Percentiles rank a stretch among this genome's conserved stretches.
Evolutionary conservation across 495 filamentous ascomycete genomes (phyloP).

Genomic region (Oleoguttula mirabilis): DNA sequence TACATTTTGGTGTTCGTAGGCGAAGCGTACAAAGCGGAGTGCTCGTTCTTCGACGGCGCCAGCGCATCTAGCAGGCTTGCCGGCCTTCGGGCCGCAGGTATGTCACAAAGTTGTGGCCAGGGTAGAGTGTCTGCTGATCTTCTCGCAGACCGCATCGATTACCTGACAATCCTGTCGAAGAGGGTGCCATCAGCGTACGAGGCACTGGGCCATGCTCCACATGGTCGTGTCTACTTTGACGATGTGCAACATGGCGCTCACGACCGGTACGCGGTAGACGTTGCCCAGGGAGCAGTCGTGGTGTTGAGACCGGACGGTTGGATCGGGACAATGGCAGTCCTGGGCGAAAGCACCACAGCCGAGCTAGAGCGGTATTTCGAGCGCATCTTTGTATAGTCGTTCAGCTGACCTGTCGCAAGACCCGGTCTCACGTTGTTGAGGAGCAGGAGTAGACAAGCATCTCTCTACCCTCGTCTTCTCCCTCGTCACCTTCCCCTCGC

Average conservation of each 20-base stretch:
- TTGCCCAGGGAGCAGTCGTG: constrained; percentile 27
- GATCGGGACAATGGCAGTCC: constrained; percentile 28
- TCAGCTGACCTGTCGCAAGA: too few species aligned
- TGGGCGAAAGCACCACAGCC: constrained; percentile 12
- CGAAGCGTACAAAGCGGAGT: constrained; percentile 20
- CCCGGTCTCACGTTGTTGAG: too few species aligned
- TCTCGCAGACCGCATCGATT: constrained; percentile 20
- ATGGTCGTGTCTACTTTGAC: constrained; percentile 34
- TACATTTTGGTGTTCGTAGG: constrained; percentile 30
- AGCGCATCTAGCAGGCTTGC: constrained; percentile 6
- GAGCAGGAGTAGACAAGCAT: too few species aligned
- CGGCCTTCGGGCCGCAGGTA: not conserved
- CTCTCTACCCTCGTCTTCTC: too few species aligned
- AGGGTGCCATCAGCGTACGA: constrained; percentile 31
- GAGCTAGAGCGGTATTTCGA: constrained; percentile 31
- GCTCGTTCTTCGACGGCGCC: constrained; percentile 6
- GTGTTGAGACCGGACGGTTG: constrained; percentile 38
- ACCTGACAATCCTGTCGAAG: constrained; percentile 28
- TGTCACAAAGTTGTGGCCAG: not conserved
- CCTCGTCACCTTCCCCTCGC: too few species aligned
- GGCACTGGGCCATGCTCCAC: constrained; percentile 26
- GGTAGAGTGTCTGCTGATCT: not conserved
- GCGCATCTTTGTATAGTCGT: not conserved
- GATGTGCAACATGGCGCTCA: constrained; percentile 24
- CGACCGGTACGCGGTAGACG: constrained; percentile 28